Conservation (phyloP, 805 yeast species). For the Zygoascus biomembranicola region DNA sequence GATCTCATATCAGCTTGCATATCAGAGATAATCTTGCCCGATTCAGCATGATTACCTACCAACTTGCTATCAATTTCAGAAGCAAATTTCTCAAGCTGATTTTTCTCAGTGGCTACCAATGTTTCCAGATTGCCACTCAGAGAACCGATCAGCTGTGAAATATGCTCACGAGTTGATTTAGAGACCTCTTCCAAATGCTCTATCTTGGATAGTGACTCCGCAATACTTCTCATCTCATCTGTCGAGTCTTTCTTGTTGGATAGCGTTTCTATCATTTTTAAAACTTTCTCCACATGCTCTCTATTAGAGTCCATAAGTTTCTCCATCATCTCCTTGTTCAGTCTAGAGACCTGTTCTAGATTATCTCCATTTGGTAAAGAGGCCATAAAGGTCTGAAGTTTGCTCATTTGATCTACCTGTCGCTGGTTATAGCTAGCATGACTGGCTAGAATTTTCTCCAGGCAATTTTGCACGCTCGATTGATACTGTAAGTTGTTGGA, state of each 20-base stretch:
- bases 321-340: not conserved
- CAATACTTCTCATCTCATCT: not conserved
- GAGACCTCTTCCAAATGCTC: not conserved
- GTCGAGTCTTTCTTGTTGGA: not conserved
- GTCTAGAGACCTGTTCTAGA: not conserved
- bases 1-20: conserved; percentile 16
- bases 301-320: not conserved
- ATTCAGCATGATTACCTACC: not conserved
- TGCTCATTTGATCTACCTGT: not conserved
- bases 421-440: not conserved
- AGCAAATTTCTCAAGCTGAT: not conserved
- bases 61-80: conserved; percentile 1
- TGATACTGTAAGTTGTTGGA: not conserved
- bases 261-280: not conserved
- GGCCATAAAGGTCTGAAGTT: not conserved
- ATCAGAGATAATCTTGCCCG: conserved; percentile 6
- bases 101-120: not conserved
- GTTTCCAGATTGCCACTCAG: not conserved
- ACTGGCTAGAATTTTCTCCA: not conserved
- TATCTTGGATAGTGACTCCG: not conserved
- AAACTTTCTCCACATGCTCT: not conserved
- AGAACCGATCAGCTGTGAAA: not conserved
- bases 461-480: not conserved
- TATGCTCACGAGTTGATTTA: not conserved
- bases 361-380: not conserved